Base-by-base conservation (phyloP, 257 asterid species). In the Solanum stenotomum region DNA sequence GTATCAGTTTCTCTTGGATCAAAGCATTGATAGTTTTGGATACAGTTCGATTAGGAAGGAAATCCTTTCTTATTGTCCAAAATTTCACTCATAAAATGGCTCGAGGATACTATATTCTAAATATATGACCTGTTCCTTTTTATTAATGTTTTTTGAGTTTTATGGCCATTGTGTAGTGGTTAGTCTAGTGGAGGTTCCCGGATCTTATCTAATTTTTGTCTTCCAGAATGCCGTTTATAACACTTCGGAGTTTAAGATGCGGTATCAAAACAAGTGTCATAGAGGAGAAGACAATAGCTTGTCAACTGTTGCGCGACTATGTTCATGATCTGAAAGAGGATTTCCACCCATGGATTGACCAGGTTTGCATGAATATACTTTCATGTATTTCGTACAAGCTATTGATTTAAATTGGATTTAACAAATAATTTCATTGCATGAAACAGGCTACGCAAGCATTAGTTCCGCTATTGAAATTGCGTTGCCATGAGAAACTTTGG, bases 321-420 rank as follows among this genome's bases (percentile, higher is more conserved):
- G 99, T 98, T n/a, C 98, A 97, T 91, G 99, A 97, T 93, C 85
- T 97, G 91, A 96, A 96, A 89, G 99, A 97, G 89, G 99, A 98
- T 89, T 97, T 96, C 92, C 96, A 90, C 91, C 99, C 99, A 10
- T 97, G 99, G 99, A 96, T 96, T 49, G 99, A 97, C 92, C 99
- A 97, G 98, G 99, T 97, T 89, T 84, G 95, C 91, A 37, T 88
- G 65, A 74, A 87, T 91, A 61, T 22, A 56, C 11, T 70, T 46
- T 15, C 25, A 25, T 65, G 63, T 42, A 52, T 89, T 27, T 67
- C 22, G 35, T 67, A 18, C 29, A 27, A 82, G 5, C 8, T 59
- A 13, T 83, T 78, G 85, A 25, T 49, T 78, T 52, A n/a, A 42
- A 27, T 78, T 67, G 75, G 75, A 67, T 67, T 67, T 67, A 6